These are phyloP conservation scores for Sporothrix dimorphospora DNA, from an alignment of 2,329 filamentous ascomycete species.

Conservation along the genomic window DNA sequence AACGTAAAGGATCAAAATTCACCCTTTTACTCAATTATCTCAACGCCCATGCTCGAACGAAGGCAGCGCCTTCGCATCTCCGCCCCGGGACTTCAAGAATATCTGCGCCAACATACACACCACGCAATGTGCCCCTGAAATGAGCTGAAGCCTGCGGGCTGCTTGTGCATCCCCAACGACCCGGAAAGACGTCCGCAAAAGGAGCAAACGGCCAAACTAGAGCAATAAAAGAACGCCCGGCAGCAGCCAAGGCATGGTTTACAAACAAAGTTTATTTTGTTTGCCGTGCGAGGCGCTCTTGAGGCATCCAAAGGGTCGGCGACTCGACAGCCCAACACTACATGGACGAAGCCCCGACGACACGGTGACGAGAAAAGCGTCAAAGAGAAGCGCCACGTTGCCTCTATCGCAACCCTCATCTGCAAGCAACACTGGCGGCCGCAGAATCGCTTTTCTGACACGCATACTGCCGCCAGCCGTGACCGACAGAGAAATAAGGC, in stretches of 20 bases:
- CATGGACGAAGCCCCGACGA: neutral
- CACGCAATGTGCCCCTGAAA: neutral
- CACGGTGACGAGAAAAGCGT: neutral
- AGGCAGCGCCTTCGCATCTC: neutral
- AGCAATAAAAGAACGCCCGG: neutral
- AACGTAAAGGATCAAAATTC: neutral
- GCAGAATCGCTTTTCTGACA: neutral
- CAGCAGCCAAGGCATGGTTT: neutral
- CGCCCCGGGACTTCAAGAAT: neutral
- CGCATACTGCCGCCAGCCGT: neutral
- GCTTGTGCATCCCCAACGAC: neutral
- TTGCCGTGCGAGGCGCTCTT: neutral
- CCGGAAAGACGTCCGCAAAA: neutral
- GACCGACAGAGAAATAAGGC: neutral
- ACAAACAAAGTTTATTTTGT: neutral
- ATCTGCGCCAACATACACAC: neutral
- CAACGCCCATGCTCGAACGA: neutral
- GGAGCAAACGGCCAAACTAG: neutral
- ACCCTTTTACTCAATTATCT: neutral
- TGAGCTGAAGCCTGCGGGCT: slow-evolving; percentile 14
- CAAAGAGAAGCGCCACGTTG: neutral
- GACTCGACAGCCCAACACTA: neutral
- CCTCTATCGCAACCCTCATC: neutral
- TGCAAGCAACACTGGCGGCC: neutral
- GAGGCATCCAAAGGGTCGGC: neutral